Percentiles rank a stretch among this genome's conserved stretches.
Evolutionary conservation across 192 early-diverging fungal genomes (phyloP).

Genomic region (Dimargaris xerosporica): DNA sequence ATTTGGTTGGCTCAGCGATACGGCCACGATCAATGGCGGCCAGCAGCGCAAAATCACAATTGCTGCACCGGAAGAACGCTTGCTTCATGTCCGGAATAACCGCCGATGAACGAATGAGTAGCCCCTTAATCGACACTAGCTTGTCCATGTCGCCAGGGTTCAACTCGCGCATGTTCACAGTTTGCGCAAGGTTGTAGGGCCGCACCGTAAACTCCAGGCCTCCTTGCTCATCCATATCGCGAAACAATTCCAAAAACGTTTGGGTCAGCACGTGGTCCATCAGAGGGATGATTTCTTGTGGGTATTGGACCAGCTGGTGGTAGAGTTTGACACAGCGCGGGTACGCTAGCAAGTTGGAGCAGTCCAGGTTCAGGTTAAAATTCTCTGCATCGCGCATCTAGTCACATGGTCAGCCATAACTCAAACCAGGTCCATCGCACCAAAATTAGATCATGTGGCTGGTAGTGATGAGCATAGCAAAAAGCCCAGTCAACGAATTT

Average conservation of each 20-base stretch:
- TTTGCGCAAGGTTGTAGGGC: slow-evolving; percentile 65
- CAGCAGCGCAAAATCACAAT: slow-evolving; percentile 69
- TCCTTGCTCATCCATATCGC: slow-evolving; percentile 35
- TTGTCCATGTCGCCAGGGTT: slow-evolving; percentile 97
- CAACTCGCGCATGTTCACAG: slow-evolving; percentile 85
- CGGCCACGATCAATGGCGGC: slow-evolving; percentile 77
- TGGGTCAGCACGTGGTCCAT: slow-evolving; percentile 80
- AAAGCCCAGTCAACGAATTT: no score
- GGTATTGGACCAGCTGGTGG: slow-evolving; percentile 77
- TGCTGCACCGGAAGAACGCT: slow-evolving; percentile 86
- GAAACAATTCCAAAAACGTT: slow-evolving; percentile 49
- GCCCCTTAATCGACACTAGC: slow-evolving; percentile 83
- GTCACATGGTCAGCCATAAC: no score
- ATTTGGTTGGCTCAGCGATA: slow-evolving; percentile 71
- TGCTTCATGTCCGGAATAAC: slow-evolving; percentile 89
- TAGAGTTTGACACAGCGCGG: slow-evolving; percentile 46
- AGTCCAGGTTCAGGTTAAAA: slow-evolving; percentile 80
- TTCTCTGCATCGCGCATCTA: slow-evolving; percentile 52
- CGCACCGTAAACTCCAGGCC: slow-evolving; percentile 51
- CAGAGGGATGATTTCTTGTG: slow-evolving; percentile 87
- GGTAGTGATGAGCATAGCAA: no score
- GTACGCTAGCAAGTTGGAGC: slow-evolving; percentile 62
- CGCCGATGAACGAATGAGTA: slow-evolving; percentile 81
- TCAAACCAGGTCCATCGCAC: no score
- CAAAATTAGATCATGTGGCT: no score